A percentile compares a stretch with the other conserved stretches of the same genome.
These are phyloP conservation scores for Omphalea diandra DNA, from an alignment of 441 rosid species.

Conservation along the genomic window DNA sequence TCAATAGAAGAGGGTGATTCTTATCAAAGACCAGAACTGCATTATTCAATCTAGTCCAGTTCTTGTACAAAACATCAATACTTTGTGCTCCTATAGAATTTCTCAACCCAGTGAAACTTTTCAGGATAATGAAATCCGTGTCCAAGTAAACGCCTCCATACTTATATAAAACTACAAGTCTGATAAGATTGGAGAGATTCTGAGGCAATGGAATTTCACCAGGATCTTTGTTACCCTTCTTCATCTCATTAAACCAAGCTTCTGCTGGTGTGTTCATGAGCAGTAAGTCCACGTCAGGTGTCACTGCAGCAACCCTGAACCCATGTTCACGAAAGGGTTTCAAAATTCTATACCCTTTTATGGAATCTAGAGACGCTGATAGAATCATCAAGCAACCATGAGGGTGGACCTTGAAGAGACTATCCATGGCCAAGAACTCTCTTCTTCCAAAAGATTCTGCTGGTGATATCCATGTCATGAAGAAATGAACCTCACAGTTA, in stretches of 20 bases:
- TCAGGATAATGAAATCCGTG: constrained; percentile 59
- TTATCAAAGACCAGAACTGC: constrained; percentile 73
- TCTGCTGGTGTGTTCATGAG: constrained; percentile 63
- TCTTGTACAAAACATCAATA: constrained; percentile 35
- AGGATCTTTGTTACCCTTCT: constrained; percentile 54
- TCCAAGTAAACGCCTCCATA: constrained; percentile 78
- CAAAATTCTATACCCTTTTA: constrained; percentile 42
- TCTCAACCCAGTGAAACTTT: constrained; percentile 39
- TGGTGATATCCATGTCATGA: constrained; percentile 85
- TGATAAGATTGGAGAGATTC: constrained; percentile 71
- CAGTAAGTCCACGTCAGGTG: constrained; percentile 53
- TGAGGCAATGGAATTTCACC: constrained; percentile 69
- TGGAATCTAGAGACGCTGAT: constrained; percentile 59
- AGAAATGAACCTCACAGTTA: constrained; percentile 49
- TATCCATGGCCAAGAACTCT: constrained; percentile 55
- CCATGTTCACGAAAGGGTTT: constrained; percentile 46
- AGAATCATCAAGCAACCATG: constrained; percentile 56
- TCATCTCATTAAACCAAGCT: constrained; percentile 51
- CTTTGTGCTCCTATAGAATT: constrained; percentile 79
- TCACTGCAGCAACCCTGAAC: constrained; percentile 42
- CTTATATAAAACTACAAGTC: constrained; percentile 62
- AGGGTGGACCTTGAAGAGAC: constrained; percentile 56
- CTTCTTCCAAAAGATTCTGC: constrained; percentile 45
- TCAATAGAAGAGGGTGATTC: constrained; percentile 57
- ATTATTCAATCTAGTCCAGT: constrained; percentile 73